Base-by-base conservation (phyloP, 139 green algal species). In the Spirogloea muscicola region DNA sequence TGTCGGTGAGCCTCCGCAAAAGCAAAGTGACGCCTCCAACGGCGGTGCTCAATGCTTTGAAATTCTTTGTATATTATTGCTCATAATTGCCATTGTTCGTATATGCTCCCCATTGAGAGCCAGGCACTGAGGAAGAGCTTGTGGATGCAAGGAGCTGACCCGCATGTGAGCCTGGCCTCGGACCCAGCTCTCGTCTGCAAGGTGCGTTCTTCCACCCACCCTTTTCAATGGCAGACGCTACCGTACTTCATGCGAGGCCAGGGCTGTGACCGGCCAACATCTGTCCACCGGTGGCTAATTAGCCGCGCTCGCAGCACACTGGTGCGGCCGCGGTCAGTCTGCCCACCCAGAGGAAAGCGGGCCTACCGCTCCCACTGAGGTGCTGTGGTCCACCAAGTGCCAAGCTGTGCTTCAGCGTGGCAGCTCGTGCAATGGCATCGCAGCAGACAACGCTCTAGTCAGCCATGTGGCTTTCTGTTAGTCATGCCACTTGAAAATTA, bases 111-210 rank as follows among this genome's bases (percentile, higher is more conserved):
- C n/a, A n/a, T n/a, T n/a, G n/a, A n/a, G n/a, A n/a, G 59, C 5
- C 59, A 68, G 59, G 59, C 10, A 38, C 18, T 68, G 59, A 3
- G 43, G 10, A 58, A 68, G 49, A 55, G 27, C 34, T 21, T n/a
- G 29, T 16, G 25, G 9, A 72, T 60, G 62, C 31, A 31, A n/a
- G 62, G 62, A 62, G 62, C 49, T 29, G 62, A 72, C 7, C 21
- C 6, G 3, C 58, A 7, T 7, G 29, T 41, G 10, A 72, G 40
- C 34, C 7, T 72, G 34, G 62, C 62, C 49, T 60, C 37, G 29
- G 62, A 72, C 38, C 7, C 62, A 5, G 13, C 33, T 4, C 29
- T 62, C 34, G 62, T 72, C 31, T 72, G 29, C 40, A 72, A 72
- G 62, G 62, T 72, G 7, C 3, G 62, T 64, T 10, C 29, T 9